phyloP scores from a whole-genome alignment of 2,329 filamentous ascomycete species.

The Triangularia setosa region DNA sequence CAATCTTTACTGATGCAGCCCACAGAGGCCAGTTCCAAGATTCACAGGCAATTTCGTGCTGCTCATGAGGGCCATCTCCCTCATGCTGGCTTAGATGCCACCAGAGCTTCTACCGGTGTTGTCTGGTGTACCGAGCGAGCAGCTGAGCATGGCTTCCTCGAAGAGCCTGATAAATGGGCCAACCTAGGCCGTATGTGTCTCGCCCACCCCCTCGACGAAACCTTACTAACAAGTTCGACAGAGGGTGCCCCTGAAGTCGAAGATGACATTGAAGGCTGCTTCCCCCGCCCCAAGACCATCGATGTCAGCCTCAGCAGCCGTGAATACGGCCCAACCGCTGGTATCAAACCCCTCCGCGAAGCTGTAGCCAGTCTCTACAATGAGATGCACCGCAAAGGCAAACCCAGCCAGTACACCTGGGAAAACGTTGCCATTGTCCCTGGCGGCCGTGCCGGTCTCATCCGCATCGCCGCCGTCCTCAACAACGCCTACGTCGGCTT shows the following conservation, averaged over 20 bases:
- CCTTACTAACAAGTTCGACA: neutral
- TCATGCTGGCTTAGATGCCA: constrained; percentile 86
- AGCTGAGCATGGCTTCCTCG: constrained; percentile 80
- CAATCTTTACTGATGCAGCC: neutral
- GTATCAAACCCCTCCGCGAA: constrained; percentile 84
- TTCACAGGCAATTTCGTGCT: constrained; percentile 83
- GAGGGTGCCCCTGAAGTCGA: constrained; percentile 86
- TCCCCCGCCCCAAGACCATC: constrained; percentile 73
- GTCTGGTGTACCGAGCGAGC: constrained; percentile 90
- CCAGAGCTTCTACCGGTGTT: constrained; percentile 84
- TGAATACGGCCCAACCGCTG: constrained; percentile 91
- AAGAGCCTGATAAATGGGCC: constrained; percentile 79
- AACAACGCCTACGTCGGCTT: constrained; percentile 91
- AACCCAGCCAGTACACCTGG: constrained; percentile 87
- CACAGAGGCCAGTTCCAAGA: constrained; percentile 74
- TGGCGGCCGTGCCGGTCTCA: constrained; percentile 85
- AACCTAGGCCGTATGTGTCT: constrained; percentile 65
- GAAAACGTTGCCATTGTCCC: constrained; percentile 97
- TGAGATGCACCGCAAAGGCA: constrained; percentile 81
- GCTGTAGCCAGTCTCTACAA: constrained; percentile 93
- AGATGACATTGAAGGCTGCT: constrained; percentile 86
- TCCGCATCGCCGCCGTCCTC: constrained; percentile 88
- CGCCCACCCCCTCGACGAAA: too few species aligned
- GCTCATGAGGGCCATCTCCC: constrained; percentile 88
- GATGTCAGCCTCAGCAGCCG: constrained; percentile 73